phyloP scores from a whole-genome alignment of 768 basidiomycete species.

The Auriscalpium microsporum region DNA sequence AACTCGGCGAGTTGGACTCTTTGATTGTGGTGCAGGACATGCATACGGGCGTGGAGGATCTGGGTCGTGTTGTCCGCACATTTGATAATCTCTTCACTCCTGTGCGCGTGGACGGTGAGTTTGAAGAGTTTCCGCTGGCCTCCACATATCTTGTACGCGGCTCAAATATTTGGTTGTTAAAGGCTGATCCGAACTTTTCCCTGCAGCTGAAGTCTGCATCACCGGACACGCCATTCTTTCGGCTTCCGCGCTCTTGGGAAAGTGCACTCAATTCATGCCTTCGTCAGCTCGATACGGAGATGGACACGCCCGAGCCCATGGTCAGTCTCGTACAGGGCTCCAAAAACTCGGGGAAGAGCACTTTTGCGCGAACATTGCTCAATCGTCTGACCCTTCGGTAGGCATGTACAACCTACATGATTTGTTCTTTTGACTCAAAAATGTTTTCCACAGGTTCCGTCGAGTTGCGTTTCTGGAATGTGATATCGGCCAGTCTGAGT shows the following conservation, averaged over 20 bases:
- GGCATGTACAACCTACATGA: conserved; percentile 11
- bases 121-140: conserved; percentile 35
- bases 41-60: conserved; percentile 53
- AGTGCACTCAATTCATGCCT: conserved; percentile 16
- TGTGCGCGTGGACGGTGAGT: background rate
- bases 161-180: no score
- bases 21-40: conserved; percentile 52
- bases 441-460: conserved; percentile 41
- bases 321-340: conserved; percentile 66
- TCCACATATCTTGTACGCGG: conserved; percentile 38
- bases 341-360: conserved; percentile 87
- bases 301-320: background rate
- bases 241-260: conserved; percentile 30
- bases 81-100: conserved; percentile 58
- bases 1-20: conserved; percentile 19
- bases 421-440: background rate
- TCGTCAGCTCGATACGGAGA: background rate
- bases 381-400: conserved; percentile 61
- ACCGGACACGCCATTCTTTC: conserved; percentile 26
- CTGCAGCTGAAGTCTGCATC: conserved; percentile 20
- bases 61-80: conserved; percentile 53
- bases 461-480: conserved; percentile 90
- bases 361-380: conserved; percentile 64
- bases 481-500: conserved; percentile 91
- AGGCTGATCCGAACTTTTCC: conserved; percentile 16